These are phyloP conservation scores for barley (Hordeum vulgare) DNA, from an alignment of 176 grass and related monocot species.

Conservation along the genomic window DNA sequence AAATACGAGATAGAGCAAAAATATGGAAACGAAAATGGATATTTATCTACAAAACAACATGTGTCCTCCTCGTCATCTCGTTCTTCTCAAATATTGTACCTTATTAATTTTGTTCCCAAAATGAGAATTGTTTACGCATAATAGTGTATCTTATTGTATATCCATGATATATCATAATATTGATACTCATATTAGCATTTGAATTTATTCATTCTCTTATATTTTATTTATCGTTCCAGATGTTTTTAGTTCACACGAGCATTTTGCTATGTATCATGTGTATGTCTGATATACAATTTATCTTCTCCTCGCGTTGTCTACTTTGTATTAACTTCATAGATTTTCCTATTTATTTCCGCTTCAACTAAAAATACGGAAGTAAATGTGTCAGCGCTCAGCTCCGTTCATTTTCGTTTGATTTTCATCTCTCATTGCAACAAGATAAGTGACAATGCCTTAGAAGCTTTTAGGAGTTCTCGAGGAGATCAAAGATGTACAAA, in stretches of 20 bases:
- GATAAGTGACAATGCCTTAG: neutral
- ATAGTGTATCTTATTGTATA: neutral
- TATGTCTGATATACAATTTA: no score
- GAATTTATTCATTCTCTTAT: neutral
- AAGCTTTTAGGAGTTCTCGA: neutral
- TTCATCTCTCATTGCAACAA: neutral
- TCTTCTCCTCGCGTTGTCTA: no score
- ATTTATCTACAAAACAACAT: neutral
- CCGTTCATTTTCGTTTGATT: neutral
- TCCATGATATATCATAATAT: neutral
- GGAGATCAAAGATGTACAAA: neutral
- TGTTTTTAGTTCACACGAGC: neutral
- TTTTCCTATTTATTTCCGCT: neutral
- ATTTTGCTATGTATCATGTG: neutral
- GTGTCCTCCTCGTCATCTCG: neutral
- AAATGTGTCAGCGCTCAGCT: neutral
- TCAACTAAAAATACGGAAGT: neutral
- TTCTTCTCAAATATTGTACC: neutral
- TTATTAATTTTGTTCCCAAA: neutral
- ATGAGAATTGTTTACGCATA: neutral
- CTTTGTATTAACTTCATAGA: neutral
- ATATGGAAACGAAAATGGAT: neutral
- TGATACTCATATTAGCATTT: neutral
- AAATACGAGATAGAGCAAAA: neutral
- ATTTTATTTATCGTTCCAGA: neutral